Base-by-base conservation (phyloP, 1,284 basidiomycete species). In the Xanthoconium separans region DNA sequence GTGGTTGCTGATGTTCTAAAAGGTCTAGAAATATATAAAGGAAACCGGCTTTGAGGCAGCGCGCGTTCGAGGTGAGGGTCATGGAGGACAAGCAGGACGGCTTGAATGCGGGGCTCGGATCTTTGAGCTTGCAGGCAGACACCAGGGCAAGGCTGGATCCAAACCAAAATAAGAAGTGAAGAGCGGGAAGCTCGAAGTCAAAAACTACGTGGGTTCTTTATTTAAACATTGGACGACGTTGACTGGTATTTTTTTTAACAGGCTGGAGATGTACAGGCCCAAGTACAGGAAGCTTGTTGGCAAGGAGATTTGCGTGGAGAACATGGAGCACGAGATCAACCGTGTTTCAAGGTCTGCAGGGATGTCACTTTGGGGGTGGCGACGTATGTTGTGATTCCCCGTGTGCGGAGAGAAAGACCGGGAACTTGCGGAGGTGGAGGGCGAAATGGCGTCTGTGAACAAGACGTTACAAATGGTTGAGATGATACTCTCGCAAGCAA, bases 121-220 rank as follows among this genome's bases (percentile, higher is more conserved):
- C 78, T 1, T 72, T 98, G 55, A 94, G 88, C 64, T 69, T 84
- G 37, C 93, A 98, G 66, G 88, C 92, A 0, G 91, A 95, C 58
- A 77, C 84, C 1, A 79, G 95, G 37, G 94, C 95, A 1, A 88
- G 86, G 61, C 72, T 98, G 44, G 83, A 88, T 39, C 69, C 97
- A 57, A 92, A 93, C 66, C 77, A n/a, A n/a, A 85, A 54, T 75
- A 75, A 0, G 91, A 95, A 58, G 68, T 85, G 31, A 81, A 78
- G 64, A 78, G 75, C 52, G 93, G 90, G 73, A 74, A 75, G 20
- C 73, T 73, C 16, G 87, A 92, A 43, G 75, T 93, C 15, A 74
- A 81, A 54, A 84, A 80, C 50, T 94, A 58, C 51, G 86, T 78
- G 13, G 16, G 16, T 37, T 44, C 42, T 45, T 36, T 4, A n/a